phyloP scores from a whole-genome alignment of 2,329 filamentous ascomycete genomes.

The Cladorrhinum sp. region DNA sequence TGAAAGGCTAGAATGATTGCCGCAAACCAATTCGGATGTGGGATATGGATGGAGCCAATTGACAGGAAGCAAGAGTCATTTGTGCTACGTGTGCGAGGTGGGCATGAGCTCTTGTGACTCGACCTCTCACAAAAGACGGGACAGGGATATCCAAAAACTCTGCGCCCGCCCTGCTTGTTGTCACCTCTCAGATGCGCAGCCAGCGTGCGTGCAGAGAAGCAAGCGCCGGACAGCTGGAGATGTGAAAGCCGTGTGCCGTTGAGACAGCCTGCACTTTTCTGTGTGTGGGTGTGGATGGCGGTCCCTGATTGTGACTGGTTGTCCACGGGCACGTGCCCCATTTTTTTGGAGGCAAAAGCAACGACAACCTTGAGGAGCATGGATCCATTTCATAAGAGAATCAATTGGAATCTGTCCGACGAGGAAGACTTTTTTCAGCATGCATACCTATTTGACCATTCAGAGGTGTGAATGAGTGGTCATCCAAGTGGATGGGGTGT shows the following conservation, averaged over 20 bases:
- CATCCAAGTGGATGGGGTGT: not conserved
- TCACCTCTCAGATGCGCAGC: conserved; percentile 2
- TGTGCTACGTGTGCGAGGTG: not conserved
- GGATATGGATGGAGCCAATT: not conserved
- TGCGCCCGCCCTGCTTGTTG: not conserved
- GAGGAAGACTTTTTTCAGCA: not conserved
- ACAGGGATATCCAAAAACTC: not conserved
- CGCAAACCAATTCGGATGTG: not conserved
- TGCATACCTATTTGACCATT: not conserved
- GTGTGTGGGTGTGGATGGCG: not conserved
- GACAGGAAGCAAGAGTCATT: not conserved
- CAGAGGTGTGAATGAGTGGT: not conserved
- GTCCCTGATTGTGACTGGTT: conserved; percentile 1
- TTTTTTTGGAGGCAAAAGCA: not conserved
- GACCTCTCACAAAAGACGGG: not conserved
- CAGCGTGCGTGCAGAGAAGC: not conserved
- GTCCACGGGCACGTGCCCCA: conserved; percentile 2
- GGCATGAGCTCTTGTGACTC: not conserved
- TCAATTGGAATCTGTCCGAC: not conserved
- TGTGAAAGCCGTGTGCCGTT: not conserved
- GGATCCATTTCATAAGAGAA: not conserved
- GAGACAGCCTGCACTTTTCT: not conserved
- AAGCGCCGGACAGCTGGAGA: conserved; percentile 6
- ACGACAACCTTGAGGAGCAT: not conserved
- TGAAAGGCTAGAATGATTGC: not conserved